Conservation (phyloP, 306 rosid genomes). For the Cucumis melo region DNA sequence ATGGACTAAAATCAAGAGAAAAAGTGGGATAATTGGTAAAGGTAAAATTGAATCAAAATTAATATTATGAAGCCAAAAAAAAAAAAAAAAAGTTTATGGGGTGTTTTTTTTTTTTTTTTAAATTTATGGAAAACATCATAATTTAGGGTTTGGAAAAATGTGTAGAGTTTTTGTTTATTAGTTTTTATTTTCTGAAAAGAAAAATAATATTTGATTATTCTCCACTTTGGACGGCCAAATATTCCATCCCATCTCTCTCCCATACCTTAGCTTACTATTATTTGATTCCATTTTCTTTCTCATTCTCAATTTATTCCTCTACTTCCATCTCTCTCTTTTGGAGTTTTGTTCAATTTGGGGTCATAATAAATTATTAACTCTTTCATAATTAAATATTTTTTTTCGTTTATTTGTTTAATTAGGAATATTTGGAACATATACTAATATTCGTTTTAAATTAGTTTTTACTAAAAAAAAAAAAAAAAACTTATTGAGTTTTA, state of each 20-base stretch:
- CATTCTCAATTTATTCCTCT: background rate
- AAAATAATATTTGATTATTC: background rate
- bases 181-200: background rate
- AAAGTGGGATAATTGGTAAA: background rate
- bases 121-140: slow-evolving; percentile 55
- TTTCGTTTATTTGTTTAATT: background rate
- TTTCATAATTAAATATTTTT: background rate
- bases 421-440: background rate
- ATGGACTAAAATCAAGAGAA: slow-evolving; percentile 26
- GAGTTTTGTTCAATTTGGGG: background rate
- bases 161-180: background rate
- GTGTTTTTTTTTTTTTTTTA: background rate
- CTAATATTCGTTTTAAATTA: background rate
- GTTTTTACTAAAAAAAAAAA: too few species aligned
- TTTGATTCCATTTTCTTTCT: background rate
- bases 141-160: slow-evolving; percentile 17
- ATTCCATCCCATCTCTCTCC: slow-evolving; percentile 3
- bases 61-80: slow-evolving; percentile 9
- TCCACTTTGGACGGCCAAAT: slow-evolving; percentile 65
- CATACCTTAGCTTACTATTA: background rate
- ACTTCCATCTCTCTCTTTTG: background rate
- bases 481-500: too few species aligned
- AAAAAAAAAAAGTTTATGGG: background rate
- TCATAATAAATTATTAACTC: background rate
- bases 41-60: background rate